A percentile compares a stretch with the other conserved stretches of the same genome.
phyloP scores from a whole-genome alignment of 225 moss, liverwort and hornwort genomes.

The Thuidium tamariscinum region DNA sequence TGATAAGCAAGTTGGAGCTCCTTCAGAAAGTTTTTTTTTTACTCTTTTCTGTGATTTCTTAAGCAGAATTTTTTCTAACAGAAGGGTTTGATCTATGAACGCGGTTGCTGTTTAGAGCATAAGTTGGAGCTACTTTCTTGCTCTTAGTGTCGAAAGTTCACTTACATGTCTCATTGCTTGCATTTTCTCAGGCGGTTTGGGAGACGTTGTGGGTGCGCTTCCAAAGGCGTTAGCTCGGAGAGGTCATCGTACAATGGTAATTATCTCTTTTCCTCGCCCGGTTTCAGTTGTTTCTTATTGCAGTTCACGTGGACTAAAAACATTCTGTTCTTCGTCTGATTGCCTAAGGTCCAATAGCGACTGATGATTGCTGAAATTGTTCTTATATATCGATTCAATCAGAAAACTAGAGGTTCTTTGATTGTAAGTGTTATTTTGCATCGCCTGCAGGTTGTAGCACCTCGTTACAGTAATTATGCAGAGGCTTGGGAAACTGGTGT shows the following conservation, averaged over 20 bases:
- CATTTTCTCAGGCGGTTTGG: constrained; percentile 60
- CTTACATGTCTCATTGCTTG: not conserved
- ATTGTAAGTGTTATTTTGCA: not conserved
- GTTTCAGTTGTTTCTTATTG: not conserved
- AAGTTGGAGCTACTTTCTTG: not conserved
- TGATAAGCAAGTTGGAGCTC: not conserved
- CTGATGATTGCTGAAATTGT: not conserved
- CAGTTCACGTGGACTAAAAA: not conserved
- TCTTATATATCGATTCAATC: not conserved
- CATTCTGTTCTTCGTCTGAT: not conserved
- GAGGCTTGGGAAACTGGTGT: constrained; percentile 82
- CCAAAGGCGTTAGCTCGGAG: constrained; percentile 76
- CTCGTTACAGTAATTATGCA: constrained; percentile 70
- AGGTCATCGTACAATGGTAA: constrained; percentile 84
- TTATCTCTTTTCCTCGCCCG: not conserved
- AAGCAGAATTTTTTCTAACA: not conserved
- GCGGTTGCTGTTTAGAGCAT: not conserved
- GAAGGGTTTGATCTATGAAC: not conserved
- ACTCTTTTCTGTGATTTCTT: not conserved
- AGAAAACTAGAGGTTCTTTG: not conserved
- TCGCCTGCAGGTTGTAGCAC: constrained; percentile 60
- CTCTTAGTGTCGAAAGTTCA: not conserved
- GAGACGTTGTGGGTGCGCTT: constrained; percentile 84
- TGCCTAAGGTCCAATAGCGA: not conserved
- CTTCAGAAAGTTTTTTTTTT: not conserved